These are phyloP conservation scores for Taphrina pruni DNA, from an alignment of 1,139 yeast genomes.

Conservation along the genomic window DNA sequence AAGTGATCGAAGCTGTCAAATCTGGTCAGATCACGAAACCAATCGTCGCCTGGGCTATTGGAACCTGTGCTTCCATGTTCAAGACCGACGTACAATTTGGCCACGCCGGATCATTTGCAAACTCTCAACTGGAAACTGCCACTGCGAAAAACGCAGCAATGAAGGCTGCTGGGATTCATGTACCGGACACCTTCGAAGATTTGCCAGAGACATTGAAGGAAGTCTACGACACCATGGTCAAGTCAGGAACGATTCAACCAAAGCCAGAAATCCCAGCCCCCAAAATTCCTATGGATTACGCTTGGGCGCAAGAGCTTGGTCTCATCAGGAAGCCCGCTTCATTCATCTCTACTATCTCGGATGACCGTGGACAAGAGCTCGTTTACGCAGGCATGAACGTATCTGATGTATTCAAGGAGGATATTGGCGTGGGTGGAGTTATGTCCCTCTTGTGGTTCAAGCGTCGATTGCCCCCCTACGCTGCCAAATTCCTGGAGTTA, in stretches of 20 bases:
- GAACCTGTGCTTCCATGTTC: conserved; percentile 59
- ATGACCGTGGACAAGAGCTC: conserved; percentile 59
- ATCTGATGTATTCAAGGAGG: conserved; percentile 58
- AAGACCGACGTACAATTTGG: conserved; percentile 60
- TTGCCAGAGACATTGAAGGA: conserved; percentile 54
- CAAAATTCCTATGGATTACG: conserved; percentile 58
- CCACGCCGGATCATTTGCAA: conserved; percentile 59
- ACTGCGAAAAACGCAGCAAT: conserved; percentile 57
- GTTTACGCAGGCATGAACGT: conserved; percentile 59
- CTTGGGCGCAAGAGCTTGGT: conserved; percentile 60
- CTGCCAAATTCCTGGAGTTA: conserved; percentile 58
- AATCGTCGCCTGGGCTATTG: conserved; percentile 60
- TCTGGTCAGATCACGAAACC: conserved; percentile 56
- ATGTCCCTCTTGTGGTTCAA: conserved; percentile 59
- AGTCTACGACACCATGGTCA: conserved; percentile 54
- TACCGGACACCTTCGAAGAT: conserved; percentile 58
- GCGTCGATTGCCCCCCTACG: conserved; percentile 56
- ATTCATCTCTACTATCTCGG: conserved; percentile 58
- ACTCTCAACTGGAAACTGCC: conserved; percentile 58
- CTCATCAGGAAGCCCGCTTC: conserved; percentile 59
- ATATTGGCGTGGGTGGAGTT: conserved; percentile 59
- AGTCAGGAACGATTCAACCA: conserved; percentile 54
- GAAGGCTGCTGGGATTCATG: conserved; percentile 57
- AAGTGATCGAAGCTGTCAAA: conserved; percentile 59
- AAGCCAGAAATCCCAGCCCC: conserved; percentile 57